Evolutionary conservation across 1,284 basidiomycete genomes (phyloP).

Genomic region (Ganoderma lingzhi): DNA sequence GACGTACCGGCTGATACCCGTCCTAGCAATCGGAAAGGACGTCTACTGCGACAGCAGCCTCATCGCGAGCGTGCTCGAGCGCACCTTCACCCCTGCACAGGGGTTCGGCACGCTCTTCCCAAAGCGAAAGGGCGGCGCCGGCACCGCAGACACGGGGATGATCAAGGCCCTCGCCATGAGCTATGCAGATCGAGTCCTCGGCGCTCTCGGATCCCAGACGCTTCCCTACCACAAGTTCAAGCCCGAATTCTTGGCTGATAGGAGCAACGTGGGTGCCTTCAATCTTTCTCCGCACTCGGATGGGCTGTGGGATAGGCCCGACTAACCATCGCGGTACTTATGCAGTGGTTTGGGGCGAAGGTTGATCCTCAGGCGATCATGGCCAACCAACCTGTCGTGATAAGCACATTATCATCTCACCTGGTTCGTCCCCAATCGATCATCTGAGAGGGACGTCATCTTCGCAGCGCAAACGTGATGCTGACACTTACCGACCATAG

Average conservation of each 20-base stretch:
- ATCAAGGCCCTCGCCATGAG: slow-evolving; percentile 55
- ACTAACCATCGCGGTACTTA: background rate
- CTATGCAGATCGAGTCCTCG: slow-evolving; percentile 53
- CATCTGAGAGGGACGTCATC: slow-evolving; percentile 14
- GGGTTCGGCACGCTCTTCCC: slow-evolving; percentile 61
- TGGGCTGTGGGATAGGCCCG: too few relatives aligned
- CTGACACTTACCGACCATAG: slow-evolving; percentile 38
- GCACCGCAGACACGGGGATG: slow-evolving; percentile 52
- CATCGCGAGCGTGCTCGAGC: slow-evolving; percentile 54
- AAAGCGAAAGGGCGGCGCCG: slow-evolving; percentile 46
- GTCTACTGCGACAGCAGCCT: slow-evolving; percentile 61
- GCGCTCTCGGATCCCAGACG: slow-evolving; percentile 46
- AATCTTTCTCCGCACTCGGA: background rate
- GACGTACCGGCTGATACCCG: slow-evolving; percentile 59
- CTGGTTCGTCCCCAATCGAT: slow-evolving; percentile 41
- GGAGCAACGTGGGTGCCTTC: slow-evolving; percentile 47
- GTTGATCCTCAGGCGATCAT: slow-evolving; percentile 47
- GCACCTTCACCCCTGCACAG: slow-evolving; percentile 53
- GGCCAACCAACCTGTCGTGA: slow-evolving; percentile 41
- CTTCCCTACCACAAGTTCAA: slow-evolving; percentile 59
- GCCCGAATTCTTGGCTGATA: slow-evolving; percentile 57
- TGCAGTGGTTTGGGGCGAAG: slow-evolving; percentile 40
- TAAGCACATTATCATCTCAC: slow-evolving; percentile 49
- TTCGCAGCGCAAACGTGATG: background rate
- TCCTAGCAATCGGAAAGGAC: slow-evolving; percentile 63